A percentile compares a stretch with the other conserved stretches of the same genome.
phyloP scores from a whole-genome alignment of 208 protist species.

The Leishmania tarentolae region DNA sequence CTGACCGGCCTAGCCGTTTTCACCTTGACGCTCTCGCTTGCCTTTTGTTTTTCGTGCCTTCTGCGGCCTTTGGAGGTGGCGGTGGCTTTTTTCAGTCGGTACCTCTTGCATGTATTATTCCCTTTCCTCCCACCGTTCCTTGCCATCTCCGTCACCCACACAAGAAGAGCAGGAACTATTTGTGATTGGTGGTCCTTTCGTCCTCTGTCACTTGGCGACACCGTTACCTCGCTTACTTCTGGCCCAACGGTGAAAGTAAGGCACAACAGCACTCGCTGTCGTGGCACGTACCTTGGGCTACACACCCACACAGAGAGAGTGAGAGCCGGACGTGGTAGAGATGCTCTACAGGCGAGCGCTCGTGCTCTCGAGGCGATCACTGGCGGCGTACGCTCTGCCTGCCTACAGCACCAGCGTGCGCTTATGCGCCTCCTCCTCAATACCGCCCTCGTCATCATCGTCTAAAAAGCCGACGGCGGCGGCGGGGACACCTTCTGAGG shows the following conservation, averaged over 20 bases:
- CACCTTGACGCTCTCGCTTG: not conserved
- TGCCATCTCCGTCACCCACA: not conserved
- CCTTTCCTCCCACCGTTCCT: no score
- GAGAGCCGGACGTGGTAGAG: not conserved
- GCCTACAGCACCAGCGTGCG: slow-evolving; percentile 14
- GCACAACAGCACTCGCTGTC: not conserved
- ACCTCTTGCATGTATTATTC: not conserved
- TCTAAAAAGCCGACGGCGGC: slow-evolving; percentile 7
- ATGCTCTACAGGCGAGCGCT: slow-evolving; percentile 24
- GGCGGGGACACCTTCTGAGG: not conserved
- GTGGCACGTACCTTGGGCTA: not conserved
- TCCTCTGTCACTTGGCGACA: not conserved
- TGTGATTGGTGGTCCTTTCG: not conserved
- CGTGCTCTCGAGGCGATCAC: slow-evolving; percentile 14
- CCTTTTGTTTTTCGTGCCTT: not conserved
- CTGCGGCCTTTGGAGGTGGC: no score
- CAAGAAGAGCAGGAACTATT: not conserved
- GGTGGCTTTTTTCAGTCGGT: no score
- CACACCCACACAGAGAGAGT: not conserved
- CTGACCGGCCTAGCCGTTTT: not conserved
- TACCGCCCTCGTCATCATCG: slow-evolving; percentile 2
- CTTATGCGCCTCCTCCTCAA: slow-evolving; percentile 25
- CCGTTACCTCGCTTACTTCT: no score
- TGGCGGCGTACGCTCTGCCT: not conserved
- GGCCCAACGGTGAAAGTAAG: no score